A percentile compares a stretch with the other conserved stretches of the same genome.
These are phyloP conservation scores for Psilocybe cyanescens DNA, from an alignment of 768 basidiomycete species.

Conservation along the genomic window DNA sequence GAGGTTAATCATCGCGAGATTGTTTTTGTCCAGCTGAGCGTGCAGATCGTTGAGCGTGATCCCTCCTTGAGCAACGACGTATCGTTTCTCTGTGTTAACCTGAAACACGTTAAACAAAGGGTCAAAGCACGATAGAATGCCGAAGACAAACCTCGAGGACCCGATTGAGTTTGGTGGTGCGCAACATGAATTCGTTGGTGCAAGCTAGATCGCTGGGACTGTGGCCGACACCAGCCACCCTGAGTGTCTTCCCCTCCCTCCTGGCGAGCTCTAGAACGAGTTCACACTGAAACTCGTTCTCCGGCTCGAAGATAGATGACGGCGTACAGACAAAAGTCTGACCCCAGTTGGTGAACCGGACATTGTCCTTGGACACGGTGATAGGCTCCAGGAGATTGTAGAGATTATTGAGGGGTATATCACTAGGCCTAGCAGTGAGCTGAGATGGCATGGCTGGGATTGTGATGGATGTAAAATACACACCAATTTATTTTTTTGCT, in stretches of 20 bases:
- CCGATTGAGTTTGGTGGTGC: slow-evolving; percentile 72
- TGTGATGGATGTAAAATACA: slow-evolving; percentile 14
- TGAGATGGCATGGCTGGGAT: slow-evolving; percentile 39
- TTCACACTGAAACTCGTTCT: slow-evolving; percentile 66
- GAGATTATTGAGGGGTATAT: slow-evolving; percentile 50
- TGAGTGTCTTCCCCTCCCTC: slow-evolving; percentile 68
- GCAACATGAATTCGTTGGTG: slow-evolving; percentile 84
- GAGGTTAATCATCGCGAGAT: slow-evolving; percentile 87
- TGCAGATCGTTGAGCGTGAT: slow-evolving; percentile 81
- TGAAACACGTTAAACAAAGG: slow-evolving; percentile 28
- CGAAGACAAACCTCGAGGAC: slow-evolving; percentile 67
- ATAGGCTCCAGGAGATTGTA: slow-evolving; percentile 59
- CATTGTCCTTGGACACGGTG: slow-evolving; percentile 45
- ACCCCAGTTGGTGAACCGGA: slow-evolving; percentile 86
- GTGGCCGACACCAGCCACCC: slow-evolving; percentile 90
- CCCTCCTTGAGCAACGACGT: slow-evolving; percentile 76
- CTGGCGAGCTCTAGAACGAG: slow-evolving; percentile 82
- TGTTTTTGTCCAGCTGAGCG: slow-evolving; percentile 59
- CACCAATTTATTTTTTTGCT: slow-evolving; percentile 31
- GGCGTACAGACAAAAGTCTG: slow-evolving; percentile 75
- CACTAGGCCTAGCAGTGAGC: slow-evolving; percentile 34
- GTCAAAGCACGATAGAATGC: slow-evolving; percentile 3
- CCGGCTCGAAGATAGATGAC: slow-evolving; percentile 75
- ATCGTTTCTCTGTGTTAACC: slow-evolving; percentile 71
- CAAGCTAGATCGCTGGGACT: slow-evolving; percentile 94